Percentiles rank a stretch among this genome's conserved stretches.
Conservation (phyloP, 2,329 filamentous ascomycete species). For the Grosmannia clavigera region DNA sequence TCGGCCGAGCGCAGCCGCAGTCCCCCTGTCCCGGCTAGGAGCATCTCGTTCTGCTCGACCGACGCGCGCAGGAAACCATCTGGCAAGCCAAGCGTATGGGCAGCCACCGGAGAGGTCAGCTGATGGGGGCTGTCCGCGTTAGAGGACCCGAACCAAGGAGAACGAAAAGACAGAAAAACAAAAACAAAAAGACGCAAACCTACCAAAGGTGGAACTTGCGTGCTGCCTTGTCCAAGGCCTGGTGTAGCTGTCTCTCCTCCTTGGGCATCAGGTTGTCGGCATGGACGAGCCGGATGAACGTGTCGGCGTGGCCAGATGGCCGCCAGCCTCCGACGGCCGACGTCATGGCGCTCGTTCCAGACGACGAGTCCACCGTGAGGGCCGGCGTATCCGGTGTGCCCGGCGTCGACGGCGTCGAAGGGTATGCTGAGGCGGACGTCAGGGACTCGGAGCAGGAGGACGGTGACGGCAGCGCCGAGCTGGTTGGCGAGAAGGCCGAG, state of each 20-base stretch:
- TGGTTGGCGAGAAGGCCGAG: background rate
- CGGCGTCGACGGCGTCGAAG: background rate
- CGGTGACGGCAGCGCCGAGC: background rate
- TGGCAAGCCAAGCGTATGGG: conserved; percentile 32
- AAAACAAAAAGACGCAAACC: background rate
- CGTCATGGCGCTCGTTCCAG: conserved; percentile 13
- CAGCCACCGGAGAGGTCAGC: conserved; percentile 30
- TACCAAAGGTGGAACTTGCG: conserved; percentile 34
- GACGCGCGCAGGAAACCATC: conserved; percentile 42
- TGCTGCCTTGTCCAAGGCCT: conserved; percentile 39
- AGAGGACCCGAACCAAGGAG: background rate
- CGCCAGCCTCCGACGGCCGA: background rate
- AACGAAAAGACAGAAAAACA: background rate
- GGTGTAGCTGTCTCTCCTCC: conserved; percentile 34
- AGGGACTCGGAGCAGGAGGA: background rate
- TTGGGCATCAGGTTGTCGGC: conserved; percentile 30
- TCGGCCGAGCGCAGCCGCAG: conserved; percentile 49
- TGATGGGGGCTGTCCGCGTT: conserved; percentile 23
- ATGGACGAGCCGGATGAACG: conserved; percentile 35
- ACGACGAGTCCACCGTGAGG: conserved; percentile 7
- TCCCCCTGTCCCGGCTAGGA: conserved; percentile 44
- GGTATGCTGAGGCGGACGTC: background rate
- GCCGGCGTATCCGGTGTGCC: conserved; percentile 14
- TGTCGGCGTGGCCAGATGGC: conserved; percentile 16
- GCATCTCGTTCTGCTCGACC: conserved; percentile 44